A percentile compares a stretch with the other conserved stretches of the same genome.
Evolutionary conservation across 108 stramenopile genomes (phyloP).

Genomic region (Bacterosira constricta): DNA sequence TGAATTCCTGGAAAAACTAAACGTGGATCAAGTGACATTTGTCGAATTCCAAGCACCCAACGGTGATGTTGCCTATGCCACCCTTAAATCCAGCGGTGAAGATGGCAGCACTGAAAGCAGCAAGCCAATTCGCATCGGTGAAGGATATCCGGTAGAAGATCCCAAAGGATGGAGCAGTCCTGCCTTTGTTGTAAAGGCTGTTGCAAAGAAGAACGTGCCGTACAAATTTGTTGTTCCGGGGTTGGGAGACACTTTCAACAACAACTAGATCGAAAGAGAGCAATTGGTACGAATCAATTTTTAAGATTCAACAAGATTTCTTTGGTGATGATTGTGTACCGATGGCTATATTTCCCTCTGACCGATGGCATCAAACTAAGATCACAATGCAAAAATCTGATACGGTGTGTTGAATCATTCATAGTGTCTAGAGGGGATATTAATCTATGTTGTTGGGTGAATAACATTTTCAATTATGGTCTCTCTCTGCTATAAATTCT

Average conservation of each 20-base stretch:
- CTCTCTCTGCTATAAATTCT: too few species aligned
- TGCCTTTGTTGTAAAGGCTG: slow-evolving; percentile 68
- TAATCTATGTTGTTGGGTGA: background rate
- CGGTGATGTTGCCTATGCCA: slow-evolving; percentile 80
- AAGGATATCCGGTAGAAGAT: slow-evolving; percentile 81
- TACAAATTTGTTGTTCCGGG: slow-evolving; percentile 83
- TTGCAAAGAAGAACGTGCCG: slow-evolving; percentile 71
- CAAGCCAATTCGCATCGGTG: slow-evolving; percentile 70
- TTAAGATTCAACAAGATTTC: too few species aligned
- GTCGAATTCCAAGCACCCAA: slow-evolving; percentile 83
- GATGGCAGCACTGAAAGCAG: slow-evolving; percentile 8
- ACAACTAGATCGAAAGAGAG: background rate
- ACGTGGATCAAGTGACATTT: slow-evolving; percentile 65
- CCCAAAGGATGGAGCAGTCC: slow-evolving; percentile 74
- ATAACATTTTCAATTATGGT: too few species aligned
- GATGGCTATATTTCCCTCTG: too few species aligned
- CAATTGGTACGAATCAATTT: too few species aligned
- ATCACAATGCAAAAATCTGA: too few species aligned
- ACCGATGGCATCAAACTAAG: too few species aligned
- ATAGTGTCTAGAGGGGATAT: background rate
- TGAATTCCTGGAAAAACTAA: slow-evolving; percentile 61
- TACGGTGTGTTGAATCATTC: background rate
- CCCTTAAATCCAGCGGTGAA: slow-evolving; percentile 52
- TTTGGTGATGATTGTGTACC: too few species aligned
- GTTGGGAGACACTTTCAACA: background rate